Percentiles rank a stretch among this genome's conserved stretches.
phyloP scores from a whole-genome alignment of 2,329 filamentous ascomycete species.

The Tolypocladium tropicale region DNA sequence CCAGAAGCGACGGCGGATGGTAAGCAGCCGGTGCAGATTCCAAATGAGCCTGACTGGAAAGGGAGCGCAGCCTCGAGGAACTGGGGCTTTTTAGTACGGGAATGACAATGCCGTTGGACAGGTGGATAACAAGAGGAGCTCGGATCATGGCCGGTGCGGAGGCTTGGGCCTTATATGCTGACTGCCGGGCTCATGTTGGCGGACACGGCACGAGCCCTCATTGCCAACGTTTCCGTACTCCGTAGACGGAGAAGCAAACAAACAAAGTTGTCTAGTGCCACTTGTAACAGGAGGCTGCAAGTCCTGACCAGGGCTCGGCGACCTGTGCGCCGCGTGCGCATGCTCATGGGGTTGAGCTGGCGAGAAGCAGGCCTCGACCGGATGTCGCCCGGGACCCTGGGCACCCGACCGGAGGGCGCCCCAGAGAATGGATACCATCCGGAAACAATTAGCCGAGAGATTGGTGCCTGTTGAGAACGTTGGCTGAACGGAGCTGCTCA shows the following conservation, averaged over 20 bases:
- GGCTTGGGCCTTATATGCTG: background rate
- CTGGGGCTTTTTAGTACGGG: background rate
- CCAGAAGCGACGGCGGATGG: background rate
- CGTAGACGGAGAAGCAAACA: background rate
- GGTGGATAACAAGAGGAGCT: background rate
- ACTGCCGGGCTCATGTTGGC: too few species aligned
- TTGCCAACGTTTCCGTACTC: too few species aligned
- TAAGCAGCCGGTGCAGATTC: background rate
- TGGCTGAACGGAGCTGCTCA: background rate
- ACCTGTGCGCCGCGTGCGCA: background rate
- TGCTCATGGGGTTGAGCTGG: background rate
- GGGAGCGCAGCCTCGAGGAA: background rate
- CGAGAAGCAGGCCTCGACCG: background rate
- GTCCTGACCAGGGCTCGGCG: background rate
- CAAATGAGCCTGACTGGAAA: background rate
- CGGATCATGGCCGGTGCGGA: background rate
- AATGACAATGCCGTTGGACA: background rate
- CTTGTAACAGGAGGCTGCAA: slow-evolving; percentile 1
- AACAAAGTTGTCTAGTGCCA: background rate
- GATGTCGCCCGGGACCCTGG: background rate
- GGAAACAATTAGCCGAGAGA: background rate
- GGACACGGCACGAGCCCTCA: background rate
- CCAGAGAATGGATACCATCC: background rate
- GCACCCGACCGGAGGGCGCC: background rate
- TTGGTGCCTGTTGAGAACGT: background rate